Base-by-base conservation (phyloP, 176 grass and related monocot species). In the Calamus simplicifolius region DNA sequence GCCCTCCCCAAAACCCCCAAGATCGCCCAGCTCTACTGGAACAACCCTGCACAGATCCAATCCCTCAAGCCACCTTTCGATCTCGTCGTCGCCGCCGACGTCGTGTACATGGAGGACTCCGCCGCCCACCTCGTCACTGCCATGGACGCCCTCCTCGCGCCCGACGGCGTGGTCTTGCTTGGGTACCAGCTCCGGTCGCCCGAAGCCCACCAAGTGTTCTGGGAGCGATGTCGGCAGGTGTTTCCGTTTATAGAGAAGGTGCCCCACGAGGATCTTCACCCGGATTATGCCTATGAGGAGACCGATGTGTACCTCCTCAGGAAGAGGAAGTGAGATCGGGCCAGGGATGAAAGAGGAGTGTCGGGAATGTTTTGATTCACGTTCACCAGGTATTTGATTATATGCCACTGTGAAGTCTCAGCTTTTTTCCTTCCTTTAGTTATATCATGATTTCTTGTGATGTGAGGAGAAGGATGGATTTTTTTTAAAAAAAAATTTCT, bases 81-180 rank as follows among this genome's bases (percentile, higher is more conserved):
- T 65, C 67, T 97, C 28, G 81, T 97, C 52, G 67, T 88, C 68
- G 87, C 87, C 17, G 93, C 93, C 0, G 84, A 97, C 58, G 92
- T 97, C 56, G 78, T 97, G 17, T 97, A 97, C 81, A 82, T 91
- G 61, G 78, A 84, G 62, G 87, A 97, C 71, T 88, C 87, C 6
- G 84, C 89, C 1, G 77, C 68, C 16, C 75, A 97, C 65, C 87
- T 97, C 18, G 63, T 97, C 18, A 70, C 76, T 1, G 87, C 93
- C 55, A 91, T 97, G 84, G 84, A 91, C 51, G 73, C 78, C 8
- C 93, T 97, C 54, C 71, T 85, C 16, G 78, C 79, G 17, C 61
- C 79, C 16, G 78, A 80, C n/a, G 87, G 93, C 4, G 54, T 84
- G 8, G 84, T 90, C 43, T 59, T 97, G 6, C 83, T 97, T 3